Evolutionary conservation across 331 rosid genomes (phyloP), one percentile per base, ranked within the genome.

Genomic region (Cydonia oblonga): DNA sequence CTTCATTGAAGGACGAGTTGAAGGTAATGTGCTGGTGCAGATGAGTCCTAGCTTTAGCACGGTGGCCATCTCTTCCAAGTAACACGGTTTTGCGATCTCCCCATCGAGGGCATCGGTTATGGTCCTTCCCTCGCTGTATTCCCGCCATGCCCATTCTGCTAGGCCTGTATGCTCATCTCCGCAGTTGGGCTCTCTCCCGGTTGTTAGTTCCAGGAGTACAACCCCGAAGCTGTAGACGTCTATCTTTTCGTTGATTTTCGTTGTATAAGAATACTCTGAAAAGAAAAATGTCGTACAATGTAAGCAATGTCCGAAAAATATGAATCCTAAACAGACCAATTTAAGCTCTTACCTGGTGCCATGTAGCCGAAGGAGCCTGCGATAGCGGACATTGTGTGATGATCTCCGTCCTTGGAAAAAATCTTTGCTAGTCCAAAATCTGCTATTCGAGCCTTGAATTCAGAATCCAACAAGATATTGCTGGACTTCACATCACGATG

Each of bases 401-500:
- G 79, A 63, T 86, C 90, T 58, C 90, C 97, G 12, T 72, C 80
- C 83, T 83, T 84, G n/a, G 72, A 74, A 80, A 88, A 72, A 60
- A 89, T 85, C 89, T 81, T 91, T 25, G 98, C 98, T 11, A 95
- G 70, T 32, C 98, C 98, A 72, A 95, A 95, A 82, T 95, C 98
- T 32, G 97, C 96, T 52, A 91, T 83, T 61, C 86, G 84, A 60
- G 96, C 96, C 60, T 85, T 86, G 86, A 95, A 87, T 14, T 77
- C 79, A 15, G 86, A 60, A 75, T 95, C 98, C 84, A 95, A 84
- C 57, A 95, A 84, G 58, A 91, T 87, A 75, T 95, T 95, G 58
- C 96, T 91, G 15, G 91, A 74, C 73, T 95, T 95, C 6, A 95
- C 80, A 76, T 95, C 98, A 16, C 96, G 59, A 71, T 95, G 98